Evolutionary conservation across 176 grass and related monocot species (phyloP).

Genomic region (Aegilops speltoides): DNA sequence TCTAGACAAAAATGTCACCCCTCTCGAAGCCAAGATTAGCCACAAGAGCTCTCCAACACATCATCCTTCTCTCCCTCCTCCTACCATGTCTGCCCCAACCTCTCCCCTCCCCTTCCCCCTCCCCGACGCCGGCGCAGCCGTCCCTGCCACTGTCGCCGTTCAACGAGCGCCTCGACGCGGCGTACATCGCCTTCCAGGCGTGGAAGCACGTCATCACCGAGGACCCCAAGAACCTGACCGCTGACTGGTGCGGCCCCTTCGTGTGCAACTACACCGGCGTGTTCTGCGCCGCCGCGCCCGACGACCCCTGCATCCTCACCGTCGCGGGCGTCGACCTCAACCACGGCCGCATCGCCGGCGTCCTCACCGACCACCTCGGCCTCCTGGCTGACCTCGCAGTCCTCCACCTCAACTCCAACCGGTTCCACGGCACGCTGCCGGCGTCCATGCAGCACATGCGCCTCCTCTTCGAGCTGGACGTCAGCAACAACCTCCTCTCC

Average conservation of each 20-base stretch:
- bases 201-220: constrained; percentile 78
- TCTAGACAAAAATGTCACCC: constrained; percentile 20
- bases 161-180: constrained; percentile 67
- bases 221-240: constrained; percentile 75
- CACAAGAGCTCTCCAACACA: constrained; percentile 19
- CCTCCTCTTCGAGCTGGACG: constrained; percentile 76
- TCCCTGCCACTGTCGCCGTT: constrained; percentile 60
- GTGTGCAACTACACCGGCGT: constrained; percentile 92
- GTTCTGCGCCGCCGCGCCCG: constrained; percentile 63
- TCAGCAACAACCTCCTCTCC: constrained; percentile 75
- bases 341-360: constrained; percentile 49
- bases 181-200: constrained; percentile 71
- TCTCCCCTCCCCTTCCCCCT: constrained; percentile 39
- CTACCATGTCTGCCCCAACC: constrained; percentile 45
- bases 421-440: constrained; percentile 57
- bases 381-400: constrained; percentile 69
- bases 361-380: constrained; percentile 58
- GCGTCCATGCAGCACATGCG: constrained; percentile 53
- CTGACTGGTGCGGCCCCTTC: constrained; percentile 65
- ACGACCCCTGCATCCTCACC: constrained; percentile 68
- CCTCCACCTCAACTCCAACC: constrained; percentile 83
- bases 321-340: constrained; percentile 80
- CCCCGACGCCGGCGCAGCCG: constrained; percentile 22
- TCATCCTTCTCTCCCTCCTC: constrained; percentile 39
- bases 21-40: constrained; percentile 2